Base-by-base conservation (phyloP, 2,329 filamentous ascomycete species). In the Botrytis pseudocinerea region DNA sequence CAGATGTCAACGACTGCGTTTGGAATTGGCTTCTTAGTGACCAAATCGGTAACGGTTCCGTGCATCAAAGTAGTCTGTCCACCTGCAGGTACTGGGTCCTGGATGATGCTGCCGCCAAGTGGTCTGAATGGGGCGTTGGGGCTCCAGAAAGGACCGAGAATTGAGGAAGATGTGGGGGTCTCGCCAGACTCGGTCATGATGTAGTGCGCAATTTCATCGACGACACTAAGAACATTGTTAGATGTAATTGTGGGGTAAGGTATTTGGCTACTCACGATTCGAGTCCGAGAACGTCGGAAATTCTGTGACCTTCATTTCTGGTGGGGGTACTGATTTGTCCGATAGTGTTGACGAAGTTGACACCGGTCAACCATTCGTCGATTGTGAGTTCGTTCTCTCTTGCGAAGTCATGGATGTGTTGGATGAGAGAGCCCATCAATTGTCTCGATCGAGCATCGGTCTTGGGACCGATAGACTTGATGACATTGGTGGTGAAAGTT, bases 111-210 rank as follows among this genome's bases (percentile, higher is more conserved):
- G 63, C 86, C 87, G 68, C 92, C 93, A 79, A 92, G 92, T n/a
- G 89, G 83, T 64, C 91, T 87, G 73, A 87, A 83, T 8, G 93
- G 93, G 0, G 93, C 89, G 77, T 94, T 87, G 61, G 89, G 86
- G 9, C 93, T 88, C 88, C 93, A 97, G 84, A 97, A 97, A 1
- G 94, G 94, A 0, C 94, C 94, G 0, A 97, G 87, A 76, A 97
- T 94, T 59, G 93, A 90, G 6, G 92, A 92, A 2, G 92, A 78
- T 9, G 77, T 80, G 28, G 77, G 76, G 25, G 42, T 64, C 32
- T 73, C 35, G 71, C 74, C 75, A 44, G 72, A 57, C 16, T 79
- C 78, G 59, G 75, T 75, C 64, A 77, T 70, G n/a, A 77, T 61
- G 28, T 75, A 75, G 73, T 79, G 76, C 44, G 76, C 74, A 64